phyloP scores from a whole-genome alignment of 805 yeast genomes.

The Wickerhamiella occidentalis region DNA sequence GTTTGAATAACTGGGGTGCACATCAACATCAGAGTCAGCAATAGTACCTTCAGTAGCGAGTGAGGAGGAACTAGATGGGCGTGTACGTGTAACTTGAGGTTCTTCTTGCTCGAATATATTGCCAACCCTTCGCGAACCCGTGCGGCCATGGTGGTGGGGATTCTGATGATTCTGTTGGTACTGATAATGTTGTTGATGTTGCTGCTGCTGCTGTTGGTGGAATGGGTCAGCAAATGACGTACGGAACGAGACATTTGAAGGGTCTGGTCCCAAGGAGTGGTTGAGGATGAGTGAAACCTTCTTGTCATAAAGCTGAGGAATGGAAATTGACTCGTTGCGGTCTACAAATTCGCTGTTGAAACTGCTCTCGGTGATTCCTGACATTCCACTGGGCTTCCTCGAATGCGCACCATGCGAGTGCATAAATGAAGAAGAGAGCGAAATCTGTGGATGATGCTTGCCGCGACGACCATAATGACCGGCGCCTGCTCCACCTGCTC shows the following conservation, averaged over 20 bases:
- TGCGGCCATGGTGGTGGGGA: conserved; percentile 8
- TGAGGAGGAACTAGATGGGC: background rate
- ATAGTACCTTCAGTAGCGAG: background rate
- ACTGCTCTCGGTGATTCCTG: conserved; percentile 12
- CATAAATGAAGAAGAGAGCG: conserved; percentile 5
- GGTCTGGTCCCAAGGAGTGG: conserved; percentile 57
- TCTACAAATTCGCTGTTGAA: conserved; percentile 11
- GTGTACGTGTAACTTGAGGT: conserved; percentile 6
- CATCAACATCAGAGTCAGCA: background rate
- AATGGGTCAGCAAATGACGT: conserved; percentile 62
- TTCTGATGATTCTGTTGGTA: background rate
- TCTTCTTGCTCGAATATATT: conserved; percentile 10
- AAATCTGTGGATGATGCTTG: conserved; percentile 2
- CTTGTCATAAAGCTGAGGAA: conserved; percentile 67
- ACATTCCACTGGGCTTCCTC: conserved; percentile 1
- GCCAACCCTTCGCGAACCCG: background rate
- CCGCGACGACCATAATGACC: conserved; percentile 3
- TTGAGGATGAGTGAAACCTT: conserved; percentile 66
- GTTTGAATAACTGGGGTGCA: background rate
- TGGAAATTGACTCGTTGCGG: conserved; percentile 24
- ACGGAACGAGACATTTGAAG: conserved; percentile 67
- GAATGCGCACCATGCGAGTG: conserved; percentile 6
- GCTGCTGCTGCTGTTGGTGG: conserved; percentile 15
- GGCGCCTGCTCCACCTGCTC: conserved; percentile 11
- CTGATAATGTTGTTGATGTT: conserved; percentile 9